phyloP scores from a whole-genome alignment of 345 rosid genomes.

The Salix exigua region DNA sequence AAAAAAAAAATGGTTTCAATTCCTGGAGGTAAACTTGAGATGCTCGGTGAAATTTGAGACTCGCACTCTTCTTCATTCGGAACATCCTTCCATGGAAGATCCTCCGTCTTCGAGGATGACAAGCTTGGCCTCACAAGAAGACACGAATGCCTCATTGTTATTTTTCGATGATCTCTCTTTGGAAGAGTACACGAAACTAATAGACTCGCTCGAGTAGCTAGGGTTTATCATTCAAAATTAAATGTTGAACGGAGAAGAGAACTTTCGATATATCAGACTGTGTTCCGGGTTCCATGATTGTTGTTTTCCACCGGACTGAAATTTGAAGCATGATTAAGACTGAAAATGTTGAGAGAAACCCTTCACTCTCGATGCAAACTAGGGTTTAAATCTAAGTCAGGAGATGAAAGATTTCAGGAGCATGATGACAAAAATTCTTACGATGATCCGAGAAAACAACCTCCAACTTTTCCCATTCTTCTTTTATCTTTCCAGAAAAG shows the following conservation, averaged over 20 bases:
- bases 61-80: background rate
- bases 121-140: constrained; percentile 15
- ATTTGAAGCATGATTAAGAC: background rate
- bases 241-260: constrained; percentile 7
- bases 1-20: no score
- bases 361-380: background rate
- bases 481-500: no score
- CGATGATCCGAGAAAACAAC: no score
- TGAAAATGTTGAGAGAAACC: background rate
- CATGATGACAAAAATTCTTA: no score
- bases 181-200: background rate
- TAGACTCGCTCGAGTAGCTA: background rate
- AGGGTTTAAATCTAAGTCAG: no score
- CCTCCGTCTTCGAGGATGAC: background rate
- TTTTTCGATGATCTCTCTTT: background rate
- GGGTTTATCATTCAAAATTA: constrained; percentile 4
- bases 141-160: constrained; percentile 1
- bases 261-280: background rate
- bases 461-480: no score
- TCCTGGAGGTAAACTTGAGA: background rate
- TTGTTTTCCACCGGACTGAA: background rate
- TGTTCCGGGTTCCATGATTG: background rate
- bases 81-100: background rate
- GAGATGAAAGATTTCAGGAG: no score
- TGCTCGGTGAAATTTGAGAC: background rate